Evolutionary conservation across 176 grass and related monocot species (phyloP), one percentile per base, ranked within the genome.

Genomic region (Zoysia pacifica): DNA sequence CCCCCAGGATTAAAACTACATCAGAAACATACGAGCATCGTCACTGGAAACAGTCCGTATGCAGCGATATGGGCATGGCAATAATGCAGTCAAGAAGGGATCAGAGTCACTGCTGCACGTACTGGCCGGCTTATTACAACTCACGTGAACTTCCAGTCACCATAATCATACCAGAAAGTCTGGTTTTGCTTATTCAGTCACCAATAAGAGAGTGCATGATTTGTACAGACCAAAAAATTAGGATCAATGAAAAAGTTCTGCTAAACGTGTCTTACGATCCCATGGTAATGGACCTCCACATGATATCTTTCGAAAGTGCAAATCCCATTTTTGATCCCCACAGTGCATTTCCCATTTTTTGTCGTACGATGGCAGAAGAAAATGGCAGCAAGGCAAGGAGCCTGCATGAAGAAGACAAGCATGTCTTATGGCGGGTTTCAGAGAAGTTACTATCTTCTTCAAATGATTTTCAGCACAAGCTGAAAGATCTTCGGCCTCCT

Each of bases 341-440:
- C 28, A 28, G 28, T 28, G 28, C 28, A 28, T 28, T 28, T 28
- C 28, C 28, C 28, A 28, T 28, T 28, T 28, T 28, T 28, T 28
- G 28, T 28, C 28, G 62, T 59, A 50, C 61, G 45, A 69, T 69
- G 38, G 62, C 40, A 75, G 47, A 64, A 0, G 66, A 49, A 78
- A 77, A 36, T 59, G 74, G 59, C 60, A 83, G 54, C 12, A 72
- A 75, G 43, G 69, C 41, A 45, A 73, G 50, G 74, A 13, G 67
- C 37, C 62, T 83, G 74, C 80, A 88, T 73, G 86, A 88, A 79
- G 86, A 70, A 76, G 70, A 50, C 81, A 84, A 55, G 62, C 50
- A 81, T 48, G 74, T 84, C 53, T 70, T 67, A 67, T 64, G 47
- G 38, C 12, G 1, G 48, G 74, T 12, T 52, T 39, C 55, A 28